These are phyloP conservation scores for Prunus fruticosa DNA, from an alignment of 306 rosid species.

Conservation along the genomic window DNA sequence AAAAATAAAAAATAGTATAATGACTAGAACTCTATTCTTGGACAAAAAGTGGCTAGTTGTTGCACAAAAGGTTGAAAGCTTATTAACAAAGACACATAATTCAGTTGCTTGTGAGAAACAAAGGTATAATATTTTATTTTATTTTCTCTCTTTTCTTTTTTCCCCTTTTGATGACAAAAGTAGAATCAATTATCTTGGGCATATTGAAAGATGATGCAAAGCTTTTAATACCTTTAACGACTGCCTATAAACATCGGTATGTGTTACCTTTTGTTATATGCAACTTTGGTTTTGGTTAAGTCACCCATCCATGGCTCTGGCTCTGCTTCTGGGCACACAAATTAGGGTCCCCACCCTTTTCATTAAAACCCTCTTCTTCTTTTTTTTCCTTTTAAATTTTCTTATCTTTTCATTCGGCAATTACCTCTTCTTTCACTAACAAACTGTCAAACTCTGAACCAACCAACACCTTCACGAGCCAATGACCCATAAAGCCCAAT, in stretches of 20 bases:
- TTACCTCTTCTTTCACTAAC: background rate
- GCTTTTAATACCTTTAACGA: conserved; percentile 52
- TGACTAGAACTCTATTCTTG: background rate
- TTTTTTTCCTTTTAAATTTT: background rate
- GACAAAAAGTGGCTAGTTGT: conserved; percentile 21
- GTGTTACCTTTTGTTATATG: conserved; percentile 54
- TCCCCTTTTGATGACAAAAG: conserved; percentile 55
- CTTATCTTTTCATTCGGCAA: background rate
- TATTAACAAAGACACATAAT: conserved; percentile 9
- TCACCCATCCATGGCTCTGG: conserved; percentile 32
- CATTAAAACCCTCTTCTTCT: background rate
- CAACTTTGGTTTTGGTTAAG: conserved; percentile 50
- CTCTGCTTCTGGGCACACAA: conserved; percentile 15
- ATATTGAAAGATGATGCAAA: conserved; percentile 70
- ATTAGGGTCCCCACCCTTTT: conserved; percentile 34
- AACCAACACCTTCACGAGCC: conserved; percentile 1
- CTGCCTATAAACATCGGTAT: conserved; percentile 43
- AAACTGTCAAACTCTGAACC: conserved; percentile 23
- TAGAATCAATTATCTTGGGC: conserved; percentile 56
- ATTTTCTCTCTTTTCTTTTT: conserved; percentile 26
- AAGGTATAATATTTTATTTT: conserved; percentile 16
- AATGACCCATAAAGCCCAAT: conserved; percentile 33
- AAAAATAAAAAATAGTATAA: too few species aligned
- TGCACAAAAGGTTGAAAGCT: conserved; percentile 30
- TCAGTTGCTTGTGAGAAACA: conserved; percentile 41